Evolutionary conservation across 129 eudicot species (phyloP).

Genomic region (Kitagawia praeruptora): DNA sequence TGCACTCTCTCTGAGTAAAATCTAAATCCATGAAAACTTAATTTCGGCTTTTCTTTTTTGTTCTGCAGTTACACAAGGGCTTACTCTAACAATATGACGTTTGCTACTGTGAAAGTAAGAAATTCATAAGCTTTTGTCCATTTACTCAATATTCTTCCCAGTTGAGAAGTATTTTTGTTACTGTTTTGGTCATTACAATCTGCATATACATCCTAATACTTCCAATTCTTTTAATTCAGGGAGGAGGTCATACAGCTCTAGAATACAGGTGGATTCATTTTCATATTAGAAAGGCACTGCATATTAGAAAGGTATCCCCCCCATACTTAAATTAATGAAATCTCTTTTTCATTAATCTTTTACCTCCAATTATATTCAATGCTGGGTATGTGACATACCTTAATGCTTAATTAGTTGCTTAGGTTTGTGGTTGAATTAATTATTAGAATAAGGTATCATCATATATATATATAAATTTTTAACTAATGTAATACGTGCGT

Average conservation of each 20-base stretch:
- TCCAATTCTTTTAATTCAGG: neutral
- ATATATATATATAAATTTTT: neutral
- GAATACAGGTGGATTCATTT: too few species aligned
- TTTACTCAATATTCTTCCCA: neutral
- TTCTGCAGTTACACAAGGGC: neutral
- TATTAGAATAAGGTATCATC: too few species aligned
- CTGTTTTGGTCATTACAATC: neutral
- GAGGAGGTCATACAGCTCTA: slow-evolving; percentile 6
- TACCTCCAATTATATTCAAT: slow-evolving; percentile 92
- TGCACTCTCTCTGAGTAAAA: too few species aligned
- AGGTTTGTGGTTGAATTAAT: neutral
- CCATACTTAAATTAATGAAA: slow-evolving; percentile 71
- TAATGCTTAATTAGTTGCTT: too few species aligned
- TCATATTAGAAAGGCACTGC: too few species aligned
- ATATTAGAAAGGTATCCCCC: too few species aligned
- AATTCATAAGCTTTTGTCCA: neutral
- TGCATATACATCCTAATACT: neutral
- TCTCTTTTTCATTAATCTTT: slow-evolving; percentile 76
- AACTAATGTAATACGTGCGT: neutral
- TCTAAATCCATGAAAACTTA: too few species aligned
- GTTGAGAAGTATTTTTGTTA: neutral
- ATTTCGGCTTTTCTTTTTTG: neutral
- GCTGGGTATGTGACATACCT: slow-evolving; percentile 48
- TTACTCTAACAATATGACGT: slow-evolving; percentile 1
- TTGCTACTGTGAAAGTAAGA: neutral